Evolutionary conservation across 2,329 filamentous ascomycete genomes (phyloP), one percentile per base, ranked within the genome.

Genomic region (Xylariales sp.): DNA sequence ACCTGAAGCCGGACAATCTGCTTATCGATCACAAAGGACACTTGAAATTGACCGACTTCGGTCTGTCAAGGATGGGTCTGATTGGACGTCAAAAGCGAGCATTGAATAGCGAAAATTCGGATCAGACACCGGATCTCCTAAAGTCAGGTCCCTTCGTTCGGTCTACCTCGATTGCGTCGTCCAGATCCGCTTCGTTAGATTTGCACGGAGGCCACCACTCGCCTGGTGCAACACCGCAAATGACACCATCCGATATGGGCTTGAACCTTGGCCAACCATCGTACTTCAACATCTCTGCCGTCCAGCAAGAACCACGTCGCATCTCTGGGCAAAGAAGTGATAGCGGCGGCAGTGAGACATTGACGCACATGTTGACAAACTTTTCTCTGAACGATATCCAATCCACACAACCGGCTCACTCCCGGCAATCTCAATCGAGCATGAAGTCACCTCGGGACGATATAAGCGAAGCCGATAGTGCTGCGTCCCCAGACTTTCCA

Each of bases 1-100:
- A 98, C 58, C 66, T 98, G 46, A 98, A 98, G 64, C 93, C 93
- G 1, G 93, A 98, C 61, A 98, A 98, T 58, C 76, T 98, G 22
- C 76, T 98, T 39, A 98, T 98, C 53, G 94, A 98, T 58, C 88
- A 94, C 54, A 95, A 89, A 56, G 93, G 93, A 2, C 93, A 98
- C 65, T 69, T 98, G 43, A 98, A 98, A 65, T 73, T 98, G 54
- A 98, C 94, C 1, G 93, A 98, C 62, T 98, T 98, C 68, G 93
- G 93, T 46, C 73, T 98, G 19, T 98, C 93, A 10, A 83, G 93
- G 20, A 97, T 98, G 91, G 94, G 93, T 59, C 72, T 98, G 48
- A 86, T 98, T 46, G 93, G 93, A 45, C 86, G 93, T 55, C 93
- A 98, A 65, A 97, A 98, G 69, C 82, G 93, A 55, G 88, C 91